Base-by-base conservation (phyloP, 805 yeast genomes). In the Candida jianshihensis region DNA sequence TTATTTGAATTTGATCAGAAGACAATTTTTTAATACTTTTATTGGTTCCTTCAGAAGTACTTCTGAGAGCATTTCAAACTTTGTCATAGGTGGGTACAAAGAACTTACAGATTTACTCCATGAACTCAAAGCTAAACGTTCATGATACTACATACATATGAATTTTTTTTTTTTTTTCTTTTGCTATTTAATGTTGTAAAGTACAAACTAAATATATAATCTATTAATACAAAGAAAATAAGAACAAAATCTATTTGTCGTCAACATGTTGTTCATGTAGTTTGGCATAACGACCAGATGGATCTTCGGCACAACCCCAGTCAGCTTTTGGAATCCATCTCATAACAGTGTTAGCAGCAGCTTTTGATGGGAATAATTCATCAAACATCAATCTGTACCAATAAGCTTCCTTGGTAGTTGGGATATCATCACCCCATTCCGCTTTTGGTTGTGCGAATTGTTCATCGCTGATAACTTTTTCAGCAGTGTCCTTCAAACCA, bases 321-420 rank as follows among this genome's bases (percentile, higher is more conserved):
- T 92, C 98, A 45, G 97, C 97, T 75, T 92, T 92, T 61, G 99
- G 99, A 65, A 92, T 68, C 99, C 99, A 92, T 75, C 98, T 83
- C 97, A 86, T 88, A 42, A 92, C 99, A 15, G 98, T 92, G 28
- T 78, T 68, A 41, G 96, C 97, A 47, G 95, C 98, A 48, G 96
- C 92, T 64, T 78, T 72, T 53, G 81, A 79, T 43, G 89, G 84
- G 83, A 88, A 92, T 53, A 86, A 66, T 55, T 84, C 94, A 65
- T 92, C 98, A 55, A 92, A 92, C 74, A 88, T 85, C 59, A 82
- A 73, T 75, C 99, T 82, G 77, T 92, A 92, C 94, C 96, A 92
- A 77, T 88, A 92, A 31, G 98, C 97, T 73, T 92, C 99, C 75
- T 92, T 92, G 34, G 98, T 92, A 45, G 88, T 78, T 60, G 99